Evolutionary conservation across 2,329 filamentous ascomycete species (phyloP).

Genomic region (Fusarium camptoceras): DNA sequence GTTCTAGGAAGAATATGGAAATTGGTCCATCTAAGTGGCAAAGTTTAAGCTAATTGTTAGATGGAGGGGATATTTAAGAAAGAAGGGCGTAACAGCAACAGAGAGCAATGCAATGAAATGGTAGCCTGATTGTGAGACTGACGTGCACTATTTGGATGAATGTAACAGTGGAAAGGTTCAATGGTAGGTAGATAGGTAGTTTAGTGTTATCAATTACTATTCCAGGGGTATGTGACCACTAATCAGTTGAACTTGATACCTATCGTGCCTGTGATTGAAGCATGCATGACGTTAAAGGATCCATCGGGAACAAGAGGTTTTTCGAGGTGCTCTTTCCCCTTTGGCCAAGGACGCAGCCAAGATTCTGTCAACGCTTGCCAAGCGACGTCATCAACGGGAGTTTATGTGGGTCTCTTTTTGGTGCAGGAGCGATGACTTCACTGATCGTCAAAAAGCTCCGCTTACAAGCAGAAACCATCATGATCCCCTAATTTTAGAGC

Average conservation of each 20-base stretch:
- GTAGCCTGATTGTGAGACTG: slow-evolving; percentile 18
- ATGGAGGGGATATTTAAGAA: background rate
- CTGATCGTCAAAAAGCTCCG: slow-evolving; percentile 28
- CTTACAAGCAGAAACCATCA: background rate
- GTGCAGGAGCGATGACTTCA: slow-evolving; percentile 30
- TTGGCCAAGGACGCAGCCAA: slow-evolving; percentile 28
- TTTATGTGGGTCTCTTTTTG: slow-evolving; percentile 7
- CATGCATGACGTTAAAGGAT: slow-evolving; percentile 33
- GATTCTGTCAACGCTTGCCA: slow-evolving; percentile 19
- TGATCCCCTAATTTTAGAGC: slow-evolving; percentile 16
- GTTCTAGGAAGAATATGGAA: slow-evolving; percentile 9
- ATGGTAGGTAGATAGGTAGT: too few relatives aligned
- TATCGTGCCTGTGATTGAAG: slow-evolving; percentile 14
- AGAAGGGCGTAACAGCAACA: background rate
- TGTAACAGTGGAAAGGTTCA: slow-evolving; percentile 2
- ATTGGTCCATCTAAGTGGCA: slow-evolving; percentile 28
- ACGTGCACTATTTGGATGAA: slow-evolving; percentile 7
- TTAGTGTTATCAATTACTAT: background rate
- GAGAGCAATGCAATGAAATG: background rate
- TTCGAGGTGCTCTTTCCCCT: background rate
- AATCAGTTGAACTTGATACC: background rate
- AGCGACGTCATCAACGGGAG: slow-evolving; percentile 33
- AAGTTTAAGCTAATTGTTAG: slow-evolving; percentile 18
- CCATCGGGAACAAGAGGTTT: background rate
- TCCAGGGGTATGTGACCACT: slow-evolving; percentile 12